phyloP scores from a whole-genome alignment of 2,329 filamentous ascomycete genomes.

The Penicillium fuscoglaucum region DNA sequence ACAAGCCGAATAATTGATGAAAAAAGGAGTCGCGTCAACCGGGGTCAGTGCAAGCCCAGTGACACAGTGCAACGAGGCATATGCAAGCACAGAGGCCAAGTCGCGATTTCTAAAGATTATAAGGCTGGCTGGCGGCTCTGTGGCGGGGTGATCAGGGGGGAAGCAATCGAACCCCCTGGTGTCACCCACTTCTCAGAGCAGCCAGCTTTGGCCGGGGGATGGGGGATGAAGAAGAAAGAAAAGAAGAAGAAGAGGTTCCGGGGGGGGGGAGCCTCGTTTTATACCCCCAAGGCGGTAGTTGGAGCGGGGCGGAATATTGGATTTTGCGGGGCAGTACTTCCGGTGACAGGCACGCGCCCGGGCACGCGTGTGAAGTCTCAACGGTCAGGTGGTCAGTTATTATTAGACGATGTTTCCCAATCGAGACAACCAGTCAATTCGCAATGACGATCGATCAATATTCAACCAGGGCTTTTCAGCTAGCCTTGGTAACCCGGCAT shows the following conservation, averaged over 20 bases:
- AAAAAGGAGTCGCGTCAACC: conserved; percentile 62
- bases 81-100: conserved; percentile 69
- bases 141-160: too few relatives aligned
- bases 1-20: conserved; percentile 58
- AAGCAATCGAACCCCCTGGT: too few relatives aligned
- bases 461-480: background rate
- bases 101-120: conserved; percentile 53
- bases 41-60: conserved; percentile 72
- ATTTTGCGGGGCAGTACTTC: background rate
- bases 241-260: background rate
- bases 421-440: too few relatives aligned
- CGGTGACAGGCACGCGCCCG: too few relatives aligned
- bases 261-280: background rate
- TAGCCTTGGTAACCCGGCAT: background rate
- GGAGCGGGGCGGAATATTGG: too few relatives aligned
- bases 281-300: background rate
- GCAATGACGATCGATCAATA: background rate
- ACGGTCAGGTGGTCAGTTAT: too few relatives aligned
- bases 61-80: conserved; percentile 66
- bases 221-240: too few relatives aligned
- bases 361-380: too few relatives aligned
- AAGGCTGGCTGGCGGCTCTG: too few relatives aligned
- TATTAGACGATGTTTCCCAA: too few relatives aligned
- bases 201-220: too few relatives aligned
- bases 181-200: too few relatives aligned